Conservation (phyloP, 371 early-diverging fungal genomes). For the Batkoa obscura region DNA sequence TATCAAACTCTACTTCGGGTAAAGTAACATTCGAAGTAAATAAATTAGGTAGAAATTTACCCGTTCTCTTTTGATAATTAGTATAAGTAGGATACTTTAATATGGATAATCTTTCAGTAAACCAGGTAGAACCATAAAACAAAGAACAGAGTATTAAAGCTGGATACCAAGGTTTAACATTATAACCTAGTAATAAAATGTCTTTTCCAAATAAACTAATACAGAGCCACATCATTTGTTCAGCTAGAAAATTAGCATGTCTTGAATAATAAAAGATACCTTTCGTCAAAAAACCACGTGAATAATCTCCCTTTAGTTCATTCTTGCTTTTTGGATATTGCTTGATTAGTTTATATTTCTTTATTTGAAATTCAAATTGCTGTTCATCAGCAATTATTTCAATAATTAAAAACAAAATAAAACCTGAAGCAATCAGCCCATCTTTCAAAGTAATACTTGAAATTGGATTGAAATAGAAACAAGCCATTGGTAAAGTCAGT, state of each 20-base stretch:
- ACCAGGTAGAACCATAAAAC: slow-evolving; percentile 46
- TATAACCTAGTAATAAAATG: too few species aligned
- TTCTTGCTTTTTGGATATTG: slow-evolving; percentile 23
- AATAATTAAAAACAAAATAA: slow-evolving; percentile 14
- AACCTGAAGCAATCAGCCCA: too few species aligned
- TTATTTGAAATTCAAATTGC: slow-evolving; percentile 56
- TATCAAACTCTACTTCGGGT: too few species aligned
- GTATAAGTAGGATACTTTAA: slow-evolving; percentile 55
- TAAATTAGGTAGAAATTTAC: slow-evolving; percentile 30
- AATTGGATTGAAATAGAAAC: too few species aligned
- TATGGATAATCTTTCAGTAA: slow-evolving; percentile 53
- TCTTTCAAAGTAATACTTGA: too few species aligned
- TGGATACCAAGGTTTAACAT: slow-evolving; percentile 15
- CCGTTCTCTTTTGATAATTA: slow-evolving; percentile 36
- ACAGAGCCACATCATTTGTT: slow-evolving; percentile 34
- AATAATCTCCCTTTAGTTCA: slow-evolving; percentile 58
- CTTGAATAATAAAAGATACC: slow-evolving; percentile 9
- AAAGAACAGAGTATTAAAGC: slow-evolving; percentile 31
- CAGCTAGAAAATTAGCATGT: slow-evolving; percentile 10
- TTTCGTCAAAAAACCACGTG: slow-evolving; percentile 18
- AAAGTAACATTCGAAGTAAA: too few species aligned
- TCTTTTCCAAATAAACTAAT: slow-evolving; percentile 32
- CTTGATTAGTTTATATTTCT: slow-evolving; percentile 20
- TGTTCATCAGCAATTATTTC: slow-evolving; percentile 71
- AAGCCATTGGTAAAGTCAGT: slow-evolving; percentile 26